These are phyloP conservation scores for Scopulariopsis brevicaulis DNA, from an alignment of 2,329 filamentous ascomycete genomes.

Conservation along the genomic window DNA sequence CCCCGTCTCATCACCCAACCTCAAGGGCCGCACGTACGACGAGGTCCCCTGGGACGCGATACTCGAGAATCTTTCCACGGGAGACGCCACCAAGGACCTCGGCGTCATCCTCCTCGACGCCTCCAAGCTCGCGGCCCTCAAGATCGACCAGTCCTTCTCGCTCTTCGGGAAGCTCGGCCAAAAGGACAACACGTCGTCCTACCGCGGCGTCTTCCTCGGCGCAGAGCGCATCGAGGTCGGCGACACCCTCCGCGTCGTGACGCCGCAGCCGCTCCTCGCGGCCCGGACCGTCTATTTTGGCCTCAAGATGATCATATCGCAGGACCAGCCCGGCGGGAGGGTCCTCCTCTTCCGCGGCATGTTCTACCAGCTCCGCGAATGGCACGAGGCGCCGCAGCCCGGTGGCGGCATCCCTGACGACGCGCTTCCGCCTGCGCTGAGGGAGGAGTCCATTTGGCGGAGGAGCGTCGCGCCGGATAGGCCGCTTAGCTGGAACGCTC, in stretches of 20 bases:
- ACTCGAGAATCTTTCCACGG: slow-evolving; percentile 15
- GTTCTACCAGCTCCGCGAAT: slow-evolving; percentile 22
- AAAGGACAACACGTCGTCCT: slow-evolving; percentile 21
- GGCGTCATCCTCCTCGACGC: slow-evolving; percentile 30
- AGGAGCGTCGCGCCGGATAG: slow-evolving; percentile 18
- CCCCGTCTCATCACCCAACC: slow-evolving; percentile 22
- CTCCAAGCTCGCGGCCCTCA: slow-evolving; percentile 37
- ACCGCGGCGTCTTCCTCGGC: slow-evolving; percentile 37
- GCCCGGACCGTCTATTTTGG: slow-evolving; percentile 1
- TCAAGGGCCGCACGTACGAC: slow-evolving; percentile 27
- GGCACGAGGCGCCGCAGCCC: slow-evolving; percentile 9
- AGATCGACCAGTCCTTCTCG: slow-evolving; percentile 36
- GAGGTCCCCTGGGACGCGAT: slow-evolving; percentile 29
- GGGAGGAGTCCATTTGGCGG: slow-evolving; percentile 27
- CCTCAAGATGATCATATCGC: slow-evolving; percentile 6
- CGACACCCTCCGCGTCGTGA: slow-evolving; percentile 35
- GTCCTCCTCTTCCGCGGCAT: slow-evolving; percentile 27
- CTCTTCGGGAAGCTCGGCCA: slow-evolving; percentile 27
- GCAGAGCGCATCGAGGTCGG: slow-evolving; percentile 35
- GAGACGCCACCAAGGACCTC: slow-evolving; percentile 3
- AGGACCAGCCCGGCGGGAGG: neutral
- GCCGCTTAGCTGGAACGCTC: slow-evolving; percentile 22
- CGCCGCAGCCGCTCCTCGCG: slow-evolving; percentile 23
- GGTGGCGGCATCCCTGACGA: slow-evolving; percentile 19
- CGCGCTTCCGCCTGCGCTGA: slow-evolving; percentile 26